Percentiles rank a stretch among this genome's conserved stretches.
Conservation (phyloP, 192 early-diverging fungal genomes). For the Geranomyces michiganensis region DNA sequence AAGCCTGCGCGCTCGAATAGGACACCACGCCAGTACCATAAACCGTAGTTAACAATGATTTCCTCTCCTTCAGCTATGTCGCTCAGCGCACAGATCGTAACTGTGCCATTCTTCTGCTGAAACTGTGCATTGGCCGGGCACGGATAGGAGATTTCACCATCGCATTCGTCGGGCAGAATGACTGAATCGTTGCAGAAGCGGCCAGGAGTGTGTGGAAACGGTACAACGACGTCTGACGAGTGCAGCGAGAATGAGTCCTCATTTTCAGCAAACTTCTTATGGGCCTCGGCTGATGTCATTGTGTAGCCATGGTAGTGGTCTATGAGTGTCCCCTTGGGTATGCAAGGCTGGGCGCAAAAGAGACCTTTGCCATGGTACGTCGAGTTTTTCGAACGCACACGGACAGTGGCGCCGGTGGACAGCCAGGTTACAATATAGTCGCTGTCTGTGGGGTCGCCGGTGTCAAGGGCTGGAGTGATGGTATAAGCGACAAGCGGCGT, state of each 20-base stretch:
- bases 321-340: conserved; percentile 15
- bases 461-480: background rate
- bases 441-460: background rate
- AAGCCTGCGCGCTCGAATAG: conserved; percentile 26
- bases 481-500: background rate
- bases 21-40: conserved; percentile 25
- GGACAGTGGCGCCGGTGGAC: background rate
- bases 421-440: conserved; percentile 17
- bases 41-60: conserved; percentile 19
- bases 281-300: conserved; percentile 10
- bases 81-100: background rate
- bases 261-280: conserved; percentile 1
- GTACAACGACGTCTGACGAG: conserved; percentile 10
- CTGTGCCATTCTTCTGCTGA: conserved; percentile 13
- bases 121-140: conserved; percentile 7
- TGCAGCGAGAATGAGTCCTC: conserved; percentile 24
- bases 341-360: conserved; percentile 29
- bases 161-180: conserved; percentile 10
- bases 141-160: conserved; percentile 4
- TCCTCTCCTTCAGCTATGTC: conserved; percentile 20
- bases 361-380: conserved; percentile 27
- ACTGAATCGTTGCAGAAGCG: conserved; percentile 29
- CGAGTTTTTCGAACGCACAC: conserved; percentile 15
- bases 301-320: conserved; percentile 33
- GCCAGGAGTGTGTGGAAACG: conserved; percentile 14